These are phyloP conservation scores for Quambalaria eucalypti DNA, from an alignment of 1,284 basidiomycete genomes.

Conservation along the genomic window DNA sequence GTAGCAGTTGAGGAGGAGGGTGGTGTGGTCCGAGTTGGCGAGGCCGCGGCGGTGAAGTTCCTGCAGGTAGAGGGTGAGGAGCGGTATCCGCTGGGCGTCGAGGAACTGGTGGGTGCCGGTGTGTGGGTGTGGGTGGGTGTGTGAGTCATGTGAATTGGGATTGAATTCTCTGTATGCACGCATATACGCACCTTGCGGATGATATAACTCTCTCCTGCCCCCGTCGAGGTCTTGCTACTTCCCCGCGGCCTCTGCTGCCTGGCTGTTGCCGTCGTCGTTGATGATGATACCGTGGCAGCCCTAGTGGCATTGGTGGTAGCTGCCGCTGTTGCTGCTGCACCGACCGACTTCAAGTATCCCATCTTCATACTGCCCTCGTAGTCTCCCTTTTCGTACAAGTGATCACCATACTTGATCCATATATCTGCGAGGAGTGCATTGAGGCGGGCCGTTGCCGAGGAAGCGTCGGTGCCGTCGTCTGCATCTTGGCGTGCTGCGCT, in stretches of 20 bases:
- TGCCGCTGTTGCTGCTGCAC: neutral
- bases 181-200: slow-evolving; percentile 58
- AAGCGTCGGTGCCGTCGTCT: slow-evolving; percentile 3
- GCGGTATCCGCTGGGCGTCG: slow-evolving; percentile 88
- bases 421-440: slow-evolving; percentile 39
- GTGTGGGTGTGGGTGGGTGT: too few species aligned
- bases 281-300: too few species aligned
- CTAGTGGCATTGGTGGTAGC: too few species aligned
- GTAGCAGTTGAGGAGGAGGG: slow-evolving; percentile 66
- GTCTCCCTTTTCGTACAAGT: slow-evolving; percentile 80
- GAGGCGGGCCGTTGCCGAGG: slow-evolving; percentile 9
- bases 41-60: slow-evolving; percentile 79
- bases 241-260: neutral
- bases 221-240: neutral
- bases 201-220: slow-evolving; percentile 61
- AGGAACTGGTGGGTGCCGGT: slow-evolving; percentile 61
- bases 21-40: slow-evolving; percentile 93
- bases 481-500: slow-evolving; percentile 5
- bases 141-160: too few species aligned
- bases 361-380: slow-evolving; percentile 78
- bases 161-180: neutral
- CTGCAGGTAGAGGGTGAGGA: slow-evolving; percentile 89
- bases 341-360: neutral
- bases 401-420: slow-evolving; percentile 69
- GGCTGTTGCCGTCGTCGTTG: neutral